These are phyloP conservation scores for Oenanthe sinensis DNA, from an alignment of 129 eudicot species.

Conservation along the genomic window DNA sequence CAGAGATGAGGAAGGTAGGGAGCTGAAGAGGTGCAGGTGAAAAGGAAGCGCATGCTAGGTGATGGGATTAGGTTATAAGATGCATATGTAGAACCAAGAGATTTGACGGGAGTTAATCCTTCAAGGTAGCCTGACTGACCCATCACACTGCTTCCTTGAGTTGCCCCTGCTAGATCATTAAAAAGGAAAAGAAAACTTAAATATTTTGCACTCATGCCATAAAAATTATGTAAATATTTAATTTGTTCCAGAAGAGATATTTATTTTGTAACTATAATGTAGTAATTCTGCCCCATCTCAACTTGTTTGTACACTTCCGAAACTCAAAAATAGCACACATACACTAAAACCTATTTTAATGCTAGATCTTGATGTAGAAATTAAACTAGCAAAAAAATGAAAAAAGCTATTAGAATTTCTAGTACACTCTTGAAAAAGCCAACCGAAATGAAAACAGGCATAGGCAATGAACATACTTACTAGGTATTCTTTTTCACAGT, in stretches of 20 bases:
- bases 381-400: background rate
- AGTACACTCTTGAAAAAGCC: background rate
- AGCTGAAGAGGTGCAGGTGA: slow-evolving; percentile 83
- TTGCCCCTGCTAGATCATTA: slow-evolving; percentile 40
- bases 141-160: slow-evolving; percentile 64
- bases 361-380: background rate
- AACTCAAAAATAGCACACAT: background rate
- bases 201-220: background rate
- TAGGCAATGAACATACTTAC: no score
- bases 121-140: slow-evolving; percentile 64
- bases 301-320: background rate
- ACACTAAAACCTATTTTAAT: background rate
- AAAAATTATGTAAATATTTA: background rate
- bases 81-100: slow-evolving; percentile 78
- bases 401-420: background rate
- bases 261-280: background rate
- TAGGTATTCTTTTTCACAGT: no score
- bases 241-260: background rate
- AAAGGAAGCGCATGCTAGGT: slow-evolving; percentile 83
- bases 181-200: background rate
- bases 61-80: slow-evolving; percentile 83
- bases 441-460: no score
- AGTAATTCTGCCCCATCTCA: background rate
- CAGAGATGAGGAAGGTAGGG: slow-evolving; percentile 91
- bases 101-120: slow-evolving; percentile 85